Evolutionary conservation across 306 rosid species (phyloP).

Genomic region (Spatholobus suberectus): DNA sequence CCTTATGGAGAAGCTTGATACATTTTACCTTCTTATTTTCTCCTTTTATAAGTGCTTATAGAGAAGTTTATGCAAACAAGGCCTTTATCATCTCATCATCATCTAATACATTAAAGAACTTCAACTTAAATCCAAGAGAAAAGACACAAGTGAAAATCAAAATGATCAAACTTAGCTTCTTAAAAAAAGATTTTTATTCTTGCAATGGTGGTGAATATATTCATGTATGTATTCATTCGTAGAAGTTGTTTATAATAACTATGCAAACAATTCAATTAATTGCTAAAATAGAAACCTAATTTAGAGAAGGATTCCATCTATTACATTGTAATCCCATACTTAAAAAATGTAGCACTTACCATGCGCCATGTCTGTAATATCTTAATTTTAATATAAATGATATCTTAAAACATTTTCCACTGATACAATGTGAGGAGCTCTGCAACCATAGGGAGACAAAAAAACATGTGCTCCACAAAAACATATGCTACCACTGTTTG

Average conservation of each 20-base stretch:
- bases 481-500: not conserved
- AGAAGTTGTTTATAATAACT: too few species aligned
- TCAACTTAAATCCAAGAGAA: too few species aligned
- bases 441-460: not conserved
- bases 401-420: slow-evolving; percentile 9
- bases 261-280: not conserved
- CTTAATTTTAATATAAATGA: too few species aligned
- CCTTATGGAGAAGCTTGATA: too few species aligned
- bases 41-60: too few species aligned
- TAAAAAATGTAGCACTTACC: not conserved
- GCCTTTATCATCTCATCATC: too few species aligned
- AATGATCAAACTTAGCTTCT: not conserved
- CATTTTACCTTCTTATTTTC: too few species aligned
- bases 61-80: too few species aligned
- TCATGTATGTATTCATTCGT: too few species aligned
- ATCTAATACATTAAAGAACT: too few species aligned
- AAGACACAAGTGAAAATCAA: not conserved
- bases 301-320: not conserved
- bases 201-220: not conserved
- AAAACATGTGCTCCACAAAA: not conserved
- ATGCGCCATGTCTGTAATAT: not conserved
- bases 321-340: not conserved
- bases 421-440: not conserved
- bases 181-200: not conserved
- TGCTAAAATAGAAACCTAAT: not conserved